Evolutionary conservation across 192 early-diverging fungal species (phyloP).

Genomic region (Helicostylum pulchrum): DNA sequence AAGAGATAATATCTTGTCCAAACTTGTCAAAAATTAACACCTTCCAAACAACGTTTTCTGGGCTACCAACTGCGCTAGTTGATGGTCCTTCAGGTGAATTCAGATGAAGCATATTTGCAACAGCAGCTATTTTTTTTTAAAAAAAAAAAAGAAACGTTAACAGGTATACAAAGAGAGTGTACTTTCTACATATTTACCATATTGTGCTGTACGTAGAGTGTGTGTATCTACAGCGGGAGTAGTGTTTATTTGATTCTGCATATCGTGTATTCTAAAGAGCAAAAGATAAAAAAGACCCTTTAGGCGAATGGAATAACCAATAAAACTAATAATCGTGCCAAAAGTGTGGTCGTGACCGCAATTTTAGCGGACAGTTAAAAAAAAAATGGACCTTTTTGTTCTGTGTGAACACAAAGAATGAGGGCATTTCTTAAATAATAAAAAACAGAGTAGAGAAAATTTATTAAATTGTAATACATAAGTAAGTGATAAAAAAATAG

Average conservation of each 20-base stretch:
- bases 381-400: no score
- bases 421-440: no score
- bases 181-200: not conserved
- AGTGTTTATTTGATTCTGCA: not conserved
- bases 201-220: conserved; percentile 6
- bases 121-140: conserved; percentile 57
- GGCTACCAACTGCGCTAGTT: conserved; percentile 20
- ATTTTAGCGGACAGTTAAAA: no score
- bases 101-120: conserved; percentile 83
- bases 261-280: not conserved
- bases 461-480: no score
- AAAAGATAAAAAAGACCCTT: not conserved
- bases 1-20: conserved; percentile 93
- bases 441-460: no score
- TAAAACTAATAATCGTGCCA: no score
- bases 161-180: not conserved
- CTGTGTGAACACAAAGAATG: no score
- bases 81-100: conserved; percentile 51
- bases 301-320: no score
- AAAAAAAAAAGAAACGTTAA: not conserved
- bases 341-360: no score
- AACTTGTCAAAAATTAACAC: conserved; percentile 93
- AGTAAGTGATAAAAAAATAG: no score
- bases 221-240: not conserved
- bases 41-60: conserved; percentile 86